Percentiles rank a stretch among this genome's conserved stretches.
These are phyloP conservation scores for Psilocybe cubensis DNA, from an alignment of 768 basidiomycete species.

Conservation along the genomic window DNA sequence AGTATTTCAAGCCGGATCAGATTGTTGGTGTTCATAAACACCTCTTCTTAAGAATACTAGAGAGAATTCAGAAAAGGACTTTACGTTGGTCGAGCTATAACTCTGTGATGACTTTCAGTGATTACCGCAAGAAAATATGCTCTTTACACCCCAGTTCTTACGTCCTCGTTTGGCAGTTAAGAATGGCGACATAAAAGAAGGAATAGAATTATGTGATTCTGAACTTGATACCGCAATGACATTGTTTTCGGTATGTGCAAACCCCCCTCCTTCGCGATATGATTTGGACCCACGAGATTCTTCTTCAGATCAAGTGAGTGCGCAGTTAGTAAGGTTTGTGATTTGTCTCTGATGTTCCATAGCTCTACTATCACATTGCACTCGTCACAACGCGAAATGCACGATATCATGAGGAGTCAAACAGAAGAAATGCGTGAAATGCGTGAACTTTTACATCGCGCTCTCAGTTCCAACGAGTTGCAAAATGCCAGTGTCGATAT, in stretches of 20 bases:
- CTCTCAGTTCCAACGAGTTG: conserved; percentile 42
- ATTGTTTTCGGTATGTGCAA: conserved; percentile 42
- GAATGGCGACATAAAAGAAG: conserved; percentile 47
- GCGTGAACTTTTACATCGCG: conserved; percentile 41
- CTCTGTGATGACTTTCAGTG: conserved; percentile 42
- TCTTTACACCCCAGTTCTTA: background rate
- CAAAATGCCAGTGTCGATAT: conserved; percentile 43
- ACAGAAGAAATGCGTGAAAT: conserved; percentile 35
- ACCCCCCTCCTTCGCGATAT: background rate
- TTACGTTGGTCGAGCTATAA: conserved; percentile 42
- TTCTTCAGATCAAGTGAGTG: conserved; percentile 21
- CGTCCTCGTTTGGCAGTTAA: conserved; percentile 37
- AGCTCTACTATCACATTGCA: conserved; percentile 34
- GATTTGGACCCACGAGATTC: background rate
- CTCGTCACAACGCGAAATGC: conserved; percentile 31
- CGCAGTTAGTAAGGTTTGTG: background rate
- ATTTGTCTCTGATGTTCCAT: background rate
- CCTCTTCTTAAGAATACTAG: conserved; percentile 38
- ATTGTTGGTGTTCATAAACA: background rate
- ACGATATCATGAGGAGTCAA: conserved; percentile 30
- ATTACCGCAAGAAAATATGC: conserved; percentile 14
- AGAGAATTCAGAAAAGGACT: conserved; percentile 40
- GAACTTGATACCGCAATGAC: conserved; percentile 47
- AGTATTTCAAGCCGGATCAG: background rate
- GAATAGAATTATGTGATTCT: conserved; percentile 43